Conservation (phyloP, 2,329 filamentous ascomycete genomes). For the Lachnellula hyalina region DNA sequence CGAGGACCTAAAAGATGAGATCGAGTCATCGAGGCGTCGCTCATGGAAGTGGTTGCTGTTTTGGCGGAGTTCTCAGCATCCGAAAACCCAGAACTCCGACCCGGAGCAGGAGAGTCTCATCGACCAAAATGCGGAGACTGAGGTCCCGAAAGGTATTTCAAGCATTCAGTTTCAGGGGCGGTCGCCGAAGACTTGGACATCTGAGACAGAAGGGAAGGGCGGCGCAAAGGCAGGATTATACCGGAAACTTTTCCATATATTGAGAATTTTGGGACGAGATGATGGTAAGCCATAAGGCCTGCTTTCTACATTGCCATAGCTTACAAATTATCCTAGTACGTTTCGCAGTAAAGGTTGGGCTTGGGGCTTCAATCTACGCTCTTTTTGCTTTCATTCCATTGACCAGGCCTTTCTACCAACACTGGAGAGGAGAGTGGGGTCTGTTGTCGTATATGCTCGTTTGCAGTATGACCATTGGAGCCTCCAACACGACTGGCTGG, state of each 20-base stretch:
- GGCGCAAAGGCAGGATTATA: slow-evolving; percentile 13
- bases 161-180: slow-evolving; percentile 18
- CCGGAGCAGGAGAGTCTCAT: slow-evolving; percentile 28
- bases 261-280: slow-evolving; percentile 55
- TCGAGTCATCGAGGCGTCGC: slow-evolving; percentile 54
- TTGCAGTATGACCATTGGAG: slow-evolving; percentile 94
- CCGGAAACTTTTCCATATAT: slow-evolving; percentile 47
- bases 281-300: slow-evolving; percentile 46
- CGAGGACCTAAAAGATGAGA: slow-evolving; percentile 74
- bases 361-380: slow-evolving; percentile 84
- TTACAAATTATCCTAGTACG: slow-evolving; percentile 38
- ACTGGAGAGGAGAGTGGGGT: slow-evolving; percentile 96
- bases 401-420: slow-evolving; percentile 74
- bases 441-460: slow-evolving; percentile 97
- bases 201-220: slow-evolving; percentile 2
- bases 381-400: slow-evolving; percentile 78
- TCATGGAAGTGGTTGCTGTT: slow-evolving; percentile 84
- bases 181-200: slow-evolving; percentile 10
- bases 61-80: slow-evolving; percentile 49
- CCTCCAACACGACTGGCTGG: slow-evolving; percentile 86
- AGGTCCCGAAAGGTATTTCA: slow-evolving; percentile 23
- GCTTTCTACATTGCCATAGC: slow-evolving; percentile 20
- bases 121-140: slow-evolving; percentile 17
- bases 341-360: slow-evolving; percentile 89
- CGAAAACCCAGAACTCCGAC: slow-evolving; percentile 9